Base-by-base conservation (phyloP, 257 asterid genomes). In the Paulownia fortunei region DNA sequence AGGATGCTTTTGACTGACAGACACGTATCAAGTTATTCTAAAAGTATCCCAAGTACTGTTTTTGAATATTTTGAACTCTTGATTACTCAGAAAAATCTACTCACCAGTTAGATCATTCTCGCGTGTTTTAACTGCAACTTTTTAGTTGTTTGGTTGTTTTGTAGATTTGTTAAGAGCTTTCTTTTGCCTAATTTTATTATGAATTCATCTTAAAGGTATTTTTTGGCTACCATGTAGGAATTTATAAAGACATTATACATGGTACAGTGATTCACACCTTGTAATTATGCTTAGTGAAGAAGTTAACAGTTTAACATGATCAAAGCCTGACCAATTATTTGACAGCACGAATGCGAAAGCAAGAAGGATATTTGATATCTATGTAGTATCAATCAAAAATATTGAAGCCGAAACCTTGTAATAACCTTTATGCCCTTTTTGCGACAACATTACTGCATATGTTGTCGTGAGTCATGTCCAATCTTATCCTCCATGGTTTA, bases 231-330 rank as follows among this genome's bases (percentile, higher is more conserved):
- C 47, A 8, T 37, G 11, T 56, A 65, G 26, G 5, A 0, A 49
- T 1, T 15, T 64, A 6, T 23, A 0, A 16, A 77, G 62, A 46
- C 67, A 46, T 18, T 62, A 26, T 37, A 49, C 61, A 44, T 54
- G 18, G 69, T 54, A 52, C 54, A 5, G 11, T 12, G 5, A 24
- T 30, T 46, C 63, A 32, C 39, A 19, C 62, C 23, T 66, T 77
- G 52, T 27, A 24, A 41, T 26, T 55, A 44, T 55, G 59, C 18
- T 47, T 46, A 51, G 72, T 32, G 66, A 21, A 74, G 36, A 46
- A 15, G 6, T 76, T 74, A 16, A 42, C 36, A 27, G 44, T 62
- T 39, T 62, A 37, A 24, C 34, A 58, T 74, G 77, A 39, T 52
- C 62, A 41, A 12, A 49, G 11, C 21, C 42, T 26, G 7, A 39